Conservation (phyloP, 1,284 basidiomycete species). For the Naganishia liquefaciens region DNA sequence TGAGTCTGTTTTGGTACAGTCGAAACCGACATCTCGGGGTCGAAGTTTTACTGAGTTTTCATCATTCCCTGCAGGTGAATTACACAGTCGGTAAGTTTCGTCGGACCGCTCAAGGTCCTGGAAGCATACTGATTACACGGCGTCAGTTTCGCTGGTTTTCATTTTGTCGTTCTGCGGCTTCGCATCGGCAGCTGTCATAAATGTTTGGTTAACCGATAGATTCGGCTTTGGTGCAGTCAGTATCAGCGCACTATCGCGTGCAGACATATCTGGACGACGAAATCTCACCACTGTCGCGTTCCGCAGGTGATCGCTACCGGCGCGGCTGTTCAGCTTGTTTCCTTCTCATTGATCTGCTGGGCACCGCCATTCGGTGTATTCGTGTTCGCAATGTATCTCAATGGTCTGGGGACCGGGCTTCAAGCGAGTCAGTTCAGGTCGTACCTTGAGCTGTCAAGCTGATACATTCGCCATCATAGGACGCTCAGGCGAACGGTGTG, state of each 20-base stretch:
- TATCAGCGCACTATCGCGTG: background rate
- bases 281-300: background rate
- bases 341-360: conserved; percentile 61
- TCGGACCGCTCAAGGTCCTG: background rate
- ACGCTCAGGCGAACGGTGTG: conserved; percentile 63
- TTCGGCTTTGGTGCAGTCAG: conserved; percentile 63
- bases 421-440: conserved; percentile 52
- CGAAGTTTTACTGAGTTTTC: background rate
- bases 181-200: conserved; percentile 57
- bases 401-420: conserved; percentile 63
- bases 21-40: too few relatives aligned
- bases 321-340: conserved; percentile 53
- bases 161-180: conserved; percentile 61
- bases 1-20: background rate
- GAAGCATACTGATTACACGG: conserved; percentile 26
- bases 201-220: conserved; percentile 59
- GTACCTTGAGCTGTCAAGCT: conserved; percentile 11
- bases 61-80: background rate
- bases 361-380: conserved; percentile 69
- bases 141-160: conserved; percentile 62
- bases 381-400: conserved; percentile 62
- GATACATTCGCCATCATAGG: conserved; percentile 52
- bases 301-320: conserved; percentile 44
- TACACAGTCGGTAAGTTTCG: conserved; percentile 35
- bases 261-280: background rate